phyloP scores from a whole-genome alignment of 164 flowering plant genomes.

The Annona squamosa region DNA sequence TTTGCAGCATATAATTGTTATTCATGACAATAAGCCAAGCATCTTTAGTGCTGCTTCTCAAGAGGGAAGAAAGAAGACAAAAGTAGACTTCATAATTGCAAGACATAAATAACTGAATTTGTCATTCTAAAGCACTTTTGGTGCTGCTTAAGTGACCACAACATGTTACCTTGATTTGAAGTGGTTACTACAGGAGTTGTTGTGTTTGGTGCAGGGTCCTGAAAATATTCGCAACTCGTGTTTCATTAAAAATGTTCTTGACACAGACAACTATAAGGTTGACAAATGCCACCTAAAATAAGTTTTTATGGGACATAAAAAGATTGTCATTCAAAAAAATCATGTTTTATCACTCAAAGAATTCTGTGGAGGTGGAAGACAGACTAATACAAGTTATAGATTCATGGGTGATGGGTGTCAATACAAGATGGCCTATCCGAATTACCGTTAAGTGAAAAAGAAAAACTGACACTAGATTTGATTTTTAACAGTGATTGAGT shows the following conservation, averaged over 20 bases:
- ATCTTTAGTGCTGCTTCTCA: too few species aligned
- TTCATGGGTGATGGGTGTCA: background rate
- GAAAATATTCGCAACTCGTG: conserved; percentile 10
- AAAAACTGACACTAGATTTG: background rate
- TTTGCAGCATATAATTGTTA: too few species aligned
- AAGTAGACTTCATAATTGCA: too few species aligned
- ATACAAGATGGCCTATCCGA: background rate
- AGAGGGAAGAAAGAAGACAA: too few species aligned
- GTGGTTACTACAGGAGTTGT: conserved; percentile 35
- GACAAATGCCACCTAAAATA: background rate
- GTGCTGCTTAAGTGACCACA: background rate
- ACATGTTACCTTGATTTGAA: conserved; percentile 48
- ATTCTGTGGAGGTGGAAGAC: background rate
- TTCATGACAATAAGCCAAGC: too few species aligned
- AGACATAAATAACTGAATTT: background rate
- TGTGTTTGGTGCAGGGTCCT: conserved; percentile 68
- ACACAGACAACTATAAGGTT: background rate
- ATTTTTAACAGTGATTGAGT: background rate
- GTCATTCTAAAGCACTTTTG: background rate
- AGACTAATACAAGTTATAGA: background rate
- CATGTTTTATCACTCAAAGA: background rate
- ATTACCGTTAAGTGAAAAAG: background rate
- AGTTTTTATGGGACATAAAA: background rate
- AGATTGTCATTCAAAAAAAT: background rate
- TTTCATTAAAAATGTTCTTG: background rate